Percentiles rank a stretch among this genome's conserved stretches.
These are phyloP conservation scores for Barnettozyma sucrosica DNA, from an alignment of 805 yeast genomes.

Conservation along the genomic window DNA sequence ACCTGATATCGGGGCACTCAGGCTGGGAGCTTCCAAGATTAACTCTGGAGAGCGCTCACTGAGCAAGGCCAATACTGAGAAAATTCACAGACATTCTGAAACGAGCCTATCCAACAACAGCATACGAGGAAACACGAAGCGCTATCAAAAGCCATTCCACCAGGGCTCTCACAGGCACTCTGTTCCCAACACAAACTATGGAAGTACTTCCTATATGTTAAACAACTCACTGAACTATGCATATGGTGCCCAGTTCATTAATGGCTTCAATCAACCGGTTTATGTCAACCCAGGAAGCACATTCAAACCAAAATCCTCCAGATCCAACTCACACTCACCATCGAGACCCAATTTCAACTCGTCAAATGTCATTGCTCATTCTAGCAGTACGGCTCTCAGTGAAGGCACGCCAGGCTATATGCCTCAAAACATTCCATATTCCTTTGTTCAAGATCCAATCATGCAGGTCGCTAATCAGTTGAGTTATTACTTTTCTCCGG, in stretches of 20 bases:
- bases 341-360: constrained; percentile 7
- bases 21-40: neutral
- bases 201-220: constrained; percentile 10
- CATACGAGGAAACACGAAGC: constrained; percentile 4
- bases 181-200: constrained; percentile 10
- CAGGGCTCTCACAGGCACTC: constrained; percentile 19
- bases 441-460: constrained; percentile 17
- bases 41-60: neutral
- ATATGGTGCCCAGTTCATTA: constrained; percentile 7
- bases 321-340: constrained; percentile 22
- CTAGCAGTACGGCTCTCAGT: neutral
- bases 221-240: constrained; percentile 15
- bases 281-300: neutral
- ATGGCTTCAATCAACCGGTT: constrained; percentile 2
- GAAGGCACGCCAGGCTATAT: constrained; percentile 9
- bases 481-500: constrained; percentile 85
- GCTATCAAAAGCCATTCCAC: constrained; percentile 7
- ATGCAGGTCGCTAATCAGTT: constrained; percentile 48
- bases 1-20: neutral
- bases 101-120: constrained; percentile 10
- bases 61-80: neutral
- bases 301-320: constrained; percentile 10
- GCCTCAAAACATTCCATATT: constrained; percentile 13
- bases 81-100: constrained; percentile 20
- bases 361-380: constrained; percentile 4